Evolutionary conservation across 148 eudicot genomes (phyloP).

Genomic region (Nepenthes mirabilis): DNA sequence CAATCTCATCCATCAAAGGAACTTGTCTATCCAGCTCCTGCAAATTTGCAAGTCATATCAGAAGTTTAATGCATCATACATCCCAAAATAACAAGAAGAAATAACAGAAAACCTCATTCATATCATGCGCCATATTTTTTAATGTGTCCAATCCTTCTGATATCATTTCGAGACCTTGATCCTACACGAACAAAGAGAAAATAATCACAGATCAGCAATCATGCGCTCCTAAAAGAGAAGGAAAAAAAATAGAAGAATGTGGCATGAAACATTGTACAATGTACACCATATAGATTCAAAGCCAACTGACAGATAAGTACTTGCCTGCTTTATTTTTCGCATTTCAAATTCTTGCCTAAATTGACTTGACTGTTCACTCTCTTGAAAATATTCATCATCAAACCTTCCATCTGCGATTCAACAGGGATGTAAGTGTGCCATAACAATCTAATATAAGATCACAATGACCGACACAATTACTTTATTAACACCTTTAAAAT

Average conservation of each 20-base stretch:
- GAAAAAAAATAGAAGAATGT: slow-evolving; percentile 2
- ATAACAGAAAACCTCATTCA: slow-evolving; percentile 81
- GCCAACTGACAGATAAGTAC: not conserved
- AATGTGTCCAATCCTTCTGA: slow-evolving; percentile 92
- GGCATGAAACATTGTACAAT: not conserved
- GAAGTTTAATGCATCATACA: not conserved
- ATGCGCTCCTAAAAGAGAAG: not conserved
- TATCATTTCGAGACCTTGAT: slow-evolving; percentile 90
- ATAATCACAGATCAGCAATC: slow-evolving; percentile 2
- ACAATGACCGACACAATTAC: not conserved
- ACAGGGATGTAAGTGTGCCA: not conserved
- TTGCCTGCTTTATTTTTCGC: slow-evolving; percentile 91
- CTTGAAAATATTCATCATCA: slow-evolving; percentile 72
- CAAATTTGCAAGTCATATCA: slow-evolving; percentile 3
- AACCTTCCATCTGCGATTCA: slow-evolving; percentile 54
- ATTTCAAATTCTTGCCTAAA: slow-evolving; percentile 87
- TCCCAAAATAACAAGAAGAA: slow-evolving; percentile 2
- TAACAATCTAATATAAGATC: not conserved
- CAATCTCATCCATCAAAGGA: slow-evolving; percentile 97
- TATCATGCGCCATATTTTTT: slow-evolving; percentile 90
- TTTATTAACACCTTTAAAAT: not conserved
- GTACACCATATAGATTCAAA: slow-evolving; percentile 1
- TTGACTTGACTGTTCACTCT: slow-evolving; percentile 80
- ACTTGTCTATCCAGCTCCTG: slow-evolving; percentile 97
- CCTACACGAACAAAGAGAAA: slow-evolving; percentile 30